Evolutionary conservation across 1,139 yeast genomes (phyloP).

Genomic region (Saccharomycopsis hybrid): DNA sequence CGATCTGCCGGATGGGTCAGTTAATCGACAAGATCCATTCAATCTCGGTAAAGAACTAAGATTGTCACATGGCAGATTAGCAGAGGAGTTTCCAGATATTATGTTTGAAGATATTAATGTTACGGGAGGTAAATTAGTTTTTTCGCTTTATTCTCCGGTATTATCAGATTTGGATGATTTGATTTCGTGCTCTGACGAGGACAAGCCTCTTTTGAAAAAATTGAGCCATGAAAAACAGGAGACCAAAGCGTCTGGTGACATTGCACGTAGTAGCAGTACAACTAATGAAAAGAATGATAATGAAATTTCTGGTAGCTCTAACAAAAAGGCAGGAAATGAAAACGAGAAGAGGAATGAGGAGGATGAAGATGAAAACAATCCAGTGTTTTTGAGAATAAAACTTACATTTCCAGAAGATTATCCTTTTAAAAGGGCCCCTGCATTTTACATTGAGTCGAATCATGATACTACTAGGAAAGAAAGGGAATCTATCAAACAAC

Average conservation of each 20-base stretch:
- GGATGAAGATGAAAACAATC: background rate
- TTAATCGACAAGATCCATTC: constrained; percentile 66
- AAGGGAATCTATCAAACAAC: constrained; percentile 4
- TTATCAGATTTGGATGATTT: constrained; percentile 24
- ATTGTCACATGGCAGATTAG: background rate
- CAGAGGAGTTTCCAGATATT: constrained; percentile 63
- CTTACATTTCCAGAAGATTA: constrained; percentile 65
- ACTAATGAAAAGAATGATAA: background rate
- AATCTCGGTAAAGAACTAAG: constrained; percentile 27
- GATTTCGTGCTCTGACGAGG: constrained; percentile 8
- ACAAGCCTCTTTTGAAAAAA: constrained; percentile 2
- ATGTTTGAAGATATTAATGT: constrained; percentile 84
- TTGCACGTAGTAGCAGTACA: too few species aligned
- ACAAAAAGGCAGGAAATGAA: background rate
- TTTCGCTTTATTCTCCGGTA: constrained; percentile 80
- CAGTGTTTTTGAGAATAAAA: constrained; percentile 58
- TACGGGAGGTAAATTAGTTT: constrained; percentile 69
- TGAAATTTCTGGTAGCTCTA: background rate
- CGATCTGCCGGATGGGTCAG: constrained; percentile 3
- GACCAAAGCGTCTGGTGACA: background rate
- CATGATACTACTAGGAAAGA: constrained; percentile 10
- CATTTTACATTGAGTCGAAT: constrained; percentile 8
- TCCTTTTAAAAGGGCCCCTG: constrained; percentile 47
- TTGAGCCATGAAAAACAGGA: background rate
- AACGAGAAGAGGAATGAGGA: background rate